Evolutionary conservation across 1,139 yeast species (phyloP).

Genomic region (Candida buenavistaensis): DNA sequence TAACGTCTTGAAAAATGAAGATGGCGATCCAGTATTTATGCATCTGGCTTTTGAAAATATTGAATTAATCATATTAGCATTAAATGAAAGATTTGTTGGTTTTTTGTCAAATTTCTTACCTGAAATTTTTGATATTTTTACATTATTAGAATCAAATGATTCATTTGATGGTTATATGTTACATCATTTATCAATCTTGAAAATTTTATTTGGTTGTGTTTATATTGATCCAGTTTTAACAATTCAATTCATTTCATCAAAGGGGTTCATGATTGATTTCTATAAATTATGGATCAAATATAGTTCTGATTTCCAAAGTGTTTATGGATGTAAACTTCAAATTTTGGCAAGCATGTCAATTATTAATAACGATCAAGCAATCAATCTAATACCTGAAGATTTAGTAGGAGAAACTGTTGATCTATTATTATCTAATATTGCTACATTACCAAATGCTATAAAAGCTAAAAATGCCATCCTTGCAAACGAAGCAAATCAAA

Average conservation of each 20-base stretch:
- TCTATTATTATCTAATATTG: slow-evolving; percentile 41
- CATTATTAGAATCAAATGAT: slow-evolving; percentile 35
- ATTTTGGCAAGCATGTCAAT: slow-evolving; percentile 42
- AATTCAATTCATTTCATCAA: slow-evolving; percentile 36
- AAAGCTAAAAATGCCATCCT: slow-evolving; percentile 45
- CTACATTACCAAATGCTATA: slow-evolving; percentile 49
- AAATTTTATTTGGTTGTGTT: slow-evolving; percentile 42
- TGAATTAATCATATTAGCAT: slow-evolving; percentile 40
- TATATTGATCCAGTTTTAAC: slow-evolving; percentile 43
- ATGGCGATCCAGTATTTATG: slow-evolving; percentile 44
- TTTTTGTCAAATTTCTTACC: slow-evolving; percentile 37
- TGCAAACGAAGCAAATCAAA: slow-evolving; percentile 34
- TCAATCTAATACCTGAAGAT: slow-evolving; percentile 34
- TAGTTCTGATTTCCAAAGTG: slow-evolving; percentile 50
- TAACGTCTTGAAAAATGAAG: slow-evolving; percentile 34
- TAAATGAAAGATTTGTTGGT: slow-evolving; percentile 33
- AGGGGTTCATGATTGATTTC: slow-evolving; percentile 37
- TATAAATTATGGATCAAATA: slow-evolving; percentile 52
- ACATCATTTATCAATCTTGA: slow-evolving; percentile 45
- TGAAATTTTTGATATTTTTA: slow-evolving; percentile 39
- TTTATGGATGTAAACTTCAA: slow-evolving; percentile 57
- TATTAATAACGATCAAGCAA: slow-evolving; percentile 28
- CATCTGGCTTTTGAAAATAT: slow-evolving; percentile 41
- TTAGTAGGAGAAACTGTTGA: slow-evolving; percentile 41
- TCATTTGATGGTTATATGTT: slow-evolving; percentile 51